Evolutionary conservation across 2,329 filamentous ascomycete genomes (phyloP), one percentile per base, ranked within the genome.

Genomic region (Colletotrichum liaoningense): DNA sequence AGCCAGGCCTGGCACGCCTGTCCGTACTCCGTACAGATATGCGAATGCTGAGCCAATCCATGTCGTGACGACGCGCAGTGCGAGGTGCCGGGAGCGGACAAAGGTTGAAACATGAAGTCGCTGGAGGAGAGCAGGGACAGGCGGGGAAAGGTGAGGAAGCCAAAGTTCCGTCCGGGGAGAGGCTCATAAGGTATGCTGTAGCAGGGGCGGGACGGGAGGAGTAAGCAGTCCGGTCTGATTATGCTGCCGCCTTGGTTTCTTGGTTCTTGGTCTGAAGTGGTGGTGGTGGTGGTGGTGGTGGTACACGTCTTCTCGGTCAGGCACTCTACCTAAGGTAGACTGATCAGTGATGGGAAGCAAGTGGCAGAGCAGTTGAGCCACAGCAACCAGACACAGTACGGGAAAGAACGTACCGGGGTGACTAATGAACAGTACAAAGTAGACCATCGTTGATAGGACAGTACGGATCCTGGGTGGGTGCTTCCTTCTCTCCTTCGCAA

Each of bases 361-460:
- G 33, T 55, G 58, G 33, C 19, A 33, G 24, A n/a, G 42, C 8
- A n/a, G 42, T 46, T 46, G 16, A n/a, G 42, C 42, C 42, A 46
- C 42, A 46, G 42, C 42, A 16, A 46, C 52, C 24, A 35, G 59
- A 46, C 35, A 73, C 67, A 65, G 33, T 62, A 66, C 24, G 46
- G 60, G 33, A 65, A 70, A 60, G 59, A 65, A 30, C 26, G 26
- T 28, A 28, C 59, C 38, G 58, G 59, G 66, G 59, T 33, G n/a
- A 28, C 33, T 60, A 54, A 63, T 55, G 60, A 55, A 70, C 70
- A 73, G 60, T 73, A 55, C 63, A 35, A 55, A 73, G 67, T 70
- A 55, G 64, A 49, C 54, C 57, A 69, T 69, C 65, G 64, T 72
- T 72, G 69, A 69, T 72, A 38, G 60, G 42, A 63, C 60, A 7